These are phyloP conservation scores for Piper longum DNA, from an alignment of 164 flowering plant species.

Conservation along the genomic window DNA sequence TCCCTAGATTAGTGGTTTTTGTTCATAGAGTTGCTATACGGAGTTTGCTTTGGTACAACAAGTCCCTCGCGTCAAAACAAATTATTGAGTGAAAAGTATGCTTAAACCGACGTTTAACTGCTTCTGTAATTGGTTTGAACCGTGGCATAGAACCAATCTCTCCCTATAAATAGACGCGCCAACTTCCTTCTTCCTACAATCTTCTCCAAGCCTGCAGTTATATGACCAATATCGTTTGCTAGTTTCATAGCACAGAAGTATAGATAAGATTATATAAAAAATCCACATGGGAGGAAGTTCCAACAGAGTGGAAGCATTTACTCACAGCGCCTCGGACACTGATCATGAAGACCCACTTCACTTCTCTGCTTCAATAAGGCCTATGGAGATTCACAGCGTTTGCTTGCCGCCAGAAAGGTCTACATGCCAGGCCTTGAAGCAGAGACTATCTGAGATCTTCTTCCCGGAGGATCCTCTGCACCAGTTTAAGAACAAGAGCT, in stretches of 20 bases:
- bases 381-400: slow-evolving; percentile 42
- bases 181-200: background rate
- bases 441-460: slow-evolving; percentile 54
- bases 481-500: slow-evolving; percentile 51
- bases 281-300: slow-evolving; percentile 33
- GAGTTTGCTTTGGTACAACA: too few species aligned
- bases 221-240: background rate
- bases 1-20: too few species aligned
- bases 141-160: background rate
- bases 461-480: slow-evolving; percentile 87
- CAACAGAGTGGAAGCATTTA: slow-evolving; percentile 32
- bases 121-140: background rate
- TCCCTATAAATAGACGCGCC: background rate
- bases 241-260: background rate
- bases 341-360: slow-evolving; percentile 17
- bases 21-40: too few species aligned
- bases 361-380: slow-evolving; percentile 5
- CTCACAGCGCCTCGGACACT: slow-evolving; percentile 1
- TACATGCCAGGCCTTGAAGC: slow-evolving; percentile 41
- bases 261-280: background rate
- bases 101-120: too few species aligned
- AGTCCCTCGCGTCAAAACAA: too few species aligned
- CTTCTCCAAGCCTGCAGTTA: background rate
- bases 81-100: too few species aligned
- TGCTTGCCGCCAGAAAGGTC: slow-evolving; percentile 48